Conservation (phyloP, 176 grass and related monocot species). For the Alloteropsis semialata region DNA sequence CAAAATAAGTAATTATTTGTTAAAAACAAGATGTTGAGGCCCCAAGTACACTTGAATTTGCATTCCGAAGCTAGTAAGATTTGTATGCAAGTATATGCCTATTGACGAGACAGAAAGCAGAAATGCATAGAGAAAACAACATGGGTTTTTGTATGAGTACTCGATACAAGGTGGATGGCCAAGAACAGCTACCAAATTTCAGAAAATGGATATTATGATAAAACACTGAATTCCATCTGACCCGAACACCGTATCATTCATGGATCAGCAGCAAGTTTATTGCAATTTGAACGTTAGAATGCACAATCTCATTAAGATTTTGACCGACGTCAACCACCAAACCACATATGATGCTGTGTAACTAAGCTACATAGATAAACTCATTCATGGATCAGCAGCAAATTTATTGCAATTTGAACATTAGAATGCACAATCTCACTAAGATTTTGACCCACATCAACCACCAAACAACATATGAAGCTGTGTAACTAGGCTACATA, state of each 20-base stretch:
- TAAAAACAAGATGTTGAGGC: background rate
- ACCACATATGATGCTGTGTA: background rate
- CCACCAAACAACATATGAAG: background rate
- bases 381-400: no score
- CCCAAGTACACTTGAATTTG: background rate
- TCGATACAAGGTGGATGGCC: background rate
- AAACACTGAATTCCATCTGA: slow-evolving; percentile 2
- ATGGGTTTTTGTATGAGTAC: background rate
- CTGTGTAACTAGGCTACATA: background rate
- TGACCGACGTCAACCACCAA: background rate
- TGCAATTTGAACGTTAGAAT: background rate
- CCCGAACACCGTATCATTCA: background rate
- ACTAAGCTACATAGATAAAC: background rate
- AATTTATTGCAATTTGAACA: background rate
- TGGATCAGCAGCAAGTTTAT: background rate
- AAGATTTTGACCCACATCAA: background rate
- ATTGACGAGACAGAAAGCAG: background rate
- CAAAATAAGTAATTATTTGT: background rate
- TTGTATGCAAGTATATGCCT: background rate
- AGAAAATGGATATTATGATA: background rate
- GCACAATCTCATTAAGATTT: background rate
- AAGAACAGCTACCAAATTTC: background rate
- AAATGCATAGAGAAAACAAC: background rate
- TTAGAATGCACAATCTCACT: background rate
- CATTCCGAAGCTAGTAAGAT: background rate